Conservation (phyloP, 2,329 filamentous ascomycete species). For the Aspergillus carbonarius region DNA sequence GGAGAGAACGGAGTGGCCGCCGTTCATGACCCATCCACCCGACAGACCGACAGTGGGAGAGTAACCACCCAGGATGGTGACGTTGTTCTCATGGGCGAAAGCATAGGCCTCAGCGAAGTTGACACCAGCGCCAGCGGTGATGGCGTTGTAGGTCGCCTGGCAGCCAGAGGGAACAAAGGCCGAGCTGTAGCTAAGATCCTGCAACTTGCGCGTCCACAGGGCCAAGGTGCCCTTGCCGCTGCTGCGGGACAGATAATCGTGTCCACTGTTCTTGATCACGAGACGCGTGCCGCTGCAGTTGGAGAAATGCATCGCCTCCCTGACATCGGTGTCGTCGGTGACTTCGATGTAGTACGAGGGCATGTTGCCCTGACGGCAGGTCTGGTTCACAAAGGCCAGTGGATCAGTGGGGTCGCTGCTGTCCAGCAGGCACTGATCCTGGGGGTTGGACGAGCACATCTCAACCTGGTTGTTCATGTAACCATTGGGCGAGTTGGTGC, state of each 20-base stretch:
- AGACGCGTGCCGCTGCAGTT: conserved; percentile 11
- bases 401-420: conserved; percentile 15
- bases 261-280: conserved; percentile 35
- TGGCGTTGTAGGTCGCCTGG: conserved; percentile 16
- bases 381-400: conserved; percentile 7
- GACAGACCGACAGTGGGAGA: conserved; percentile 18
- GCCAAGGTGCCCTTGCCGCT: conserved; percentile 29
- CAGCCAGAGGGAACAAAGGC: conserved; percentile 8
- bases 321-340: conserved; percentile 7
- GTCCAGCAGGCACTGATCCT: conserved; percentile 19
- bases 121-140: conserved; percentile 32
- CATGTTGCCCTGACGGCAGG: conserved; percentile 16
- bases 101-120: conserved; percentile 26
- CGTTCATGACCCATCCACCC: conserved; percentile 30
- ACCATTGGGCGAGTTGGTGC: conserved; percentile 18
- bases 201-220: conserved; percentile 32
- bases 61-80: conserved; percentile 25
- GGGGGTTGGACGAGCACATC: conserved; percentile 20
- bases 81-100: conserved; percentile 26
- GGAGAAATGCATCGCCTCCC: conserved; percentile 12
- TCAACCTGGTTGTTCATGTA: conserved; percentile 25
- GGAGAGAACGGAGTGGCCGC: conserved; percentile 30
- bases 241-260: conserved; percentile 36
- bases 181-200: conserved; percentile 18
- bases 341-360: conserved; percentile 15